These are phyloP conservation scores for Infundibulicybe gibba DNA, from an alignment of 768 basidiomycete species.

Conservation along the genomic window DNA sequence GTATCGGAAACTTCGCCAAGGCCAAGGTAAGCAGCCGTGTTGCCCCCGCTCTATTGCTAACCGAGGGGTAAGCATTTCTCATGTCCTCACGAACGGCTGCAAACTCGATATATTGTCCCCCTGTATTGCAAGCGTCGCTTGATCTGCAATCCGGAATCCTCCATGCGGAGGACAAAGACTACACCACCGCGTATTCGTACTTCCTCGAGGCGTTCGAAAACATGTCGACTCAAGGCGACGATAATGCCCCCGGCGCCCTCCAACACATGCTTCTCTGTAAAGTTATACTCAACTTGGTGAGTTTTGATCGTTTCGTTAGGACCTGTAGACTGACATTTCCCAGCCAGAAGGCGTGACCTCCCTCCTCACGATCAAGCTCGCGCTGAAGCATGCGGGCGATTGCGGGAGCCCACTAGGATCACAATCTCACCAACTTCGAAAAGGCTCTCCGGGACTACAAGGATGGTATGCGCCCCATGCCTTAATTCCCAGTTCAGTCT, in stretches of 20 bases:
- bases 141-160: conserved; percentile 67
- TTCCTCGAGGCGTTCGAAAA: conserved; percentile 98
- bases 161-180: conserved; percentile 97
- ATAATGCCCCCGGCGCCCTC: conserved; percentile 74
- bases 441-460: conserved; percentile 83
- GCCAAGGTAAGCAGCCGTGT: conserved; percentile 61
- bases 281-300: conserved; percentile 92
- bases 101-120: conserved; percentile 88
- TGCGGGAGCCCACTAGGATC: conserved; percentile 89
- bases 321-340: not conserved
- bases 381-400: conserved; percentile 92
- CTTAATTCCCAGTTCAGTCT: not conserved
- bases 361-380: conserved; percentile 82
- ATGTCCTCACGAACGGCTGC: conserved; percentile 92
- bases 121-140: conserved; percentile 38
- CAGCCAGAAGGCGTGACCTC: conserved; percentile 94
- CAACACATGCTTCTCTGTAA: conserved; percentile 99
- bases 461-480: conserved; percentile 46
- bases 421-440: conserved; percentile 89
- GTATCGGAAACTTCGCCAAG: conserved; percentile 84
- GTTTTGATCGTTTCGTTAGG: conserved; percentile 20
- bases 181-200: conserved; percentile 95
- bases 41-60: not conserved
- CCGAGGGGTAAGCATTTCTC: conserved; percentile 60
- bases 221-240: conserved; percentile 72